Percentiles rank a stretch among this genome's conserved stretches.
Conservation (phyloP, 164 flowering plant species). For the Aristolochia fimbriata region DNA sequence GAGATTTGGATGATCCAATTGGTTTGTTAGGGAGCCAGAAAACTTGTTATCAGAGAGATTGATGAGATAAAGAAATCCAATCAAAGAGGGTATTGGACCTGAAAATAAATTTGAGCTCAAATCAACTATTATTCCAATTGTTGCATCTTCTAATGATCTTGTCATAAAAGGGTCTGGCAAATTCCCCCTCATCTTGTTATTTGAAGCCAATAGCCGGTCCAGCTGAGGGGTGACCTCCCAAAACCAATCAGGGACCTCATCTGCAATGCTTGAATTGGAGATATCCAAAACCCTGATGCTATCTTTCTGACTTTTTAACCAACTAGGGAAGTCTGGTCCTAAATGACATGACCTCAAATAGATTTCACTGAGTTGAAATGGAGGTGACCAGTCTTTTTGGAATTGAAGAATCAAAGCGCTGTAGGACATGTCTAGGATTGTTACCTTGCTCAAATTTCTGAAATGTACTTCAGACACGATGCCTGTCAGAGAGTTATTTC, state of each 20-base stretch:
- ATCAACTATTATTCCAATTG: constrained; percentile 1
- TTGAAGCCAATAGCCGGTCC: constrained; percentile 4
- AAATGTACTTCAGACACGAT: constrained; percentile 1
- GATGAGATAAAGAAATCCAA: neutral
- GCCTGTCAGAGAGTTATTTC: neutral
- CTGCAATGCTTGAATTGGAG: constrained; percentile 12
- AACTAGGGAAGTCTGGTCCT: constrained; percentile 14
- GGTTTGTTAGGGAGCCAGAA: constrained; percentile 7
- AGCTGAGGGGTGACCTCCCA: constrained; percentile 5
- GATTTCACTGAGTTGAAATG: constrained; percentile 12
- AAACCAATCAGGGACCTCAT: constrained; percentile 16
- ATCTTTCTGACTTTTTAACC: constrained; percentile 21
- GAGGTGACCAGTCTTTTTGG: constrained; percentile 18
- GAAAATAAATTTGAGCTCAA: constrained; percentile 13
- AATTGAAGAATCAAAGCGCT: constrained; percentile 10
- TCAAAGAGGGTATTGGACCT: constrained; percentile 9
- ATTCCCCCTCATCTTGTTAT: constrained; percentile 15
- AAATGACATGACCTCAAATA: constrained; percentile 6
- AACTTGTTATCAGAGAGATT: constrained; percentile 10
- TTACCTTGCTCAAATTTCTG: neutral
- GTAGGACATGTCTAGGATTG: neutral
- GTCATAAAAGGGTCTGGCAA: constrained; percentile 2
- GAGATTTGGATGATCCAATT: too few relatives aligned
- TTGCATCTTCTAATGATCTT: too few relatives aligned
- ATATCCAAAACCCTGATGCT: too few relatives aligned